These are phyloP conservation scores for Aspergillus phoenicis DNA, from an alignment of 2,329 filamentous ascomycete genomes.

Conservation along the genomic window DNA sequence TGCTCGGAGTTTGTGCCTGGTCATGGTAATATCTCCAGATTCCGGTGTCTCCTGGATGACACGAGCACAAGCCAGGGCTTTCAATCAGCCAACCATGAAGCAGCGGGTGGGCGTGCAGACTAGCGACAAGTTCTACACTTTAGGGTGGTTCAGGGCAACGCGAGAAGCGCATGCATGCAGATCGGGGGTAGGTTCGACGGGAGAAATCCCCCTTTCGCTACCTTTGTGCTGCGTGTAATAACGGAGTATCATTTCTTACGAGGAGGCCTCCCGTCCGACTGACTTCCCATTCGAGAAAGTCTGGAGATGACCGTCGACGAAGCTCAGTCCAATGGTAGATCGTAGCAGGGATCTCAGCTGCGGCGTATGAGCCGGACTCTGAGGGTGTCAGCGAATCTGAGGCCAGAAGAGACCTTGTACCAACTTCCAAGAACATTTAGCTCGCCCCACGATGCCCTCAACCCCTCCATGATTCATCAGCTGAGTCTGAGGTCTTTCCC, in stretches of 20 bases:
- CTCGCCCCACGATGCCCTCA: conserved; percentile 33
- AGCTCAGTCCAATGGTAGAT: conserved; percentile 43
- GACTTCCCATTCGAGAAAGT: conserved; percentile 35
- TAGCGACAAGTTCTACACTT: conserved; percentile 11
- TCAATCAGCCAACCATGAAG: neutral
- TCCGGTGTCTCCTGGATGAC: neutral
- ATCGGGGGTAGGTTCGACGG: conserved; percentile 10
- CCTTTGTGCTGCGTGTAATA: conserved; percentile 9
- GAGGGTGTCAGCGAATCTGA: conserved; percentile 34
- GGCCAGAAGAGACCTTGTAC: conserved; percentile 26
- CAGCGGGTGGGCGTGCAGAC: neutral
- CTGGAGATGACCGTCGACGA: conserved; percentile 35
- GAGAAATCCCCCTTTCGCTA: conserved; percentile 6
- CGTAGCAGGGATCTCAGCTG: conserved; percentile 42
- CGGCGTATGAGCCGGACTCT: conserved; percentile 31
- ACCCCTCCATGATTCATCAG: conserved; percentile 35
- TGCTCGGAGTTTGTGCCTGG: conserved; percentile 12
- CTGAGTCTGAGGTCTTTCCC: conserved; percentile 26
- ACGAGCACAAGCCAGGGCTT: neutral
- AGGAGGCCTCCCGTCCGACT: conserved; percentile 18
- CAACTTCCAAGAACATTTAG: conserved; percentile 27
- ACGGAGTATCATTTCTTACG: conserved; percentile 22
- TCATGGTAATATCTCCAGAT: conserved; percentile 10
- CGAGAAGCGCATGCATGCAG: conserved; percentile 18
- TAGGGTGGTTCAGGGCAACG: conserved; percentile 18